phyloP scores from a whole-genome alignment of 805 yeast species.

The Yarrowia sp. region DNA sequence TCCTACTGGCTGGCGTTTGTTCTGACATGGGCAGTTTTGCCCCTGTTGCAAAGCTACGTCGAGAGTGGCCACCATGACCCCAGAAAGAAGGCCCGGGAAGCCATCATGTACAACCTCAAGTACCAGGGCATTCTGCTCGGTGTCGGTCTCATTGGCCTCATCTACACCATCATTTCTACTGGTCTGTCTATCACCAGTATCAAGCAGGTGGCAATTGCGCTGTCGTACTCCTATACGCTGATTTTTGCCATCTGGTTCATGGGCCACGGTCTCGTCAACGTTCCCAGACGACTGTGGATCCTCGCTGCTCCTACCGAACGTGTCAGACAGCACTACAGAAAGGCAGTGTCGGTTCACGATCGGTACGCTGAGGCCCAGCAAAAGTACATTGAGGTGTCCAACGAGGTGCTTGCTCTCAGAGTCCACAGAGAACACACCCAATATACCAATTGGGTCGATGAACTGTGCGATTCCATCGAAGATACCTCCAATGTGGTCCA shows the following conservation, averaged over 20 bases:
- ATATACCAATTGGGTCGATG: slow-evolving; percentile 70
- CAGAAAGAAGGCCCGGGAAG: slow-evolving; percentile 58
- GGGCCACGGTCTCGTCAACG: slow-evolving; percentile 78
- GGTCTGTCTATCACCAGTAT: slow-evolving; percentile 64
- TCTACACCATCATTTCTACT: slow-evolving; percentile 64
- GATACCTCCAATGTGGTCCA: slow-evolving; percentile 39
- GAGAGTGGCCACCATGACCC: slow-evolving; percentile 70
- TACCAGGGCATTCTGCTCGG: slow-evolving; percentile 66
- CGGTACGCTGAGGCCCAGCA: slow-evolving; percentile 67
- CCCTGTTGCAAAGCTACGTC: slow-evolving; percentile 74
- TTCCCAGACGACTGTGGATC: slow-evolving; percentile 61
- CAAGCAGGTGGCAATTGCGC: slow-evolving; percentile 72
- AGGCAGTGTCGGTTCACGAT: slow-evolving; percentile 66
- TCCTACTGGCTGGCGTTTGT: slow-evolving; percentile 82
- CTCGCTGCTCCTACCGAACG: slow-evolving; percentile 51
- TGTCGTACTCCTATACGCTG: slow-evolving; percentile 78
- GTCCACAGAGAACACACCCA: slow-evolving; percentile 54
- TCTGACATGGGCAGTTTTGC: slow-evolving; percentile 80
- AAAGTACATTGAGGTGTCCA: slow-evolving; percentile 66
- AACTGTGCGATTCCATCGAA: slow-evolving; percentile 56
- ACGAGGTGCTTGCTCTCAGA: slow-evolving; percentile 62
- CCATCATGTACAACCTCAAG: slow-evolving; percentile 61
- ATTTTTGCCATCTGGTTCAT: slow-evolving; percentile 79
- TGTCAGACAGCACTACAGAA: slow-evolving; percentile 55
- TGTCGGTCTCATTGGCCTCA: slow-evolving; percentile 59